Evolutionary conservation across 352 stramenopile species (phyloP), one percentile per base, ranked within the genome.

Genomic region (Globisporangium spinosum): DNA sequence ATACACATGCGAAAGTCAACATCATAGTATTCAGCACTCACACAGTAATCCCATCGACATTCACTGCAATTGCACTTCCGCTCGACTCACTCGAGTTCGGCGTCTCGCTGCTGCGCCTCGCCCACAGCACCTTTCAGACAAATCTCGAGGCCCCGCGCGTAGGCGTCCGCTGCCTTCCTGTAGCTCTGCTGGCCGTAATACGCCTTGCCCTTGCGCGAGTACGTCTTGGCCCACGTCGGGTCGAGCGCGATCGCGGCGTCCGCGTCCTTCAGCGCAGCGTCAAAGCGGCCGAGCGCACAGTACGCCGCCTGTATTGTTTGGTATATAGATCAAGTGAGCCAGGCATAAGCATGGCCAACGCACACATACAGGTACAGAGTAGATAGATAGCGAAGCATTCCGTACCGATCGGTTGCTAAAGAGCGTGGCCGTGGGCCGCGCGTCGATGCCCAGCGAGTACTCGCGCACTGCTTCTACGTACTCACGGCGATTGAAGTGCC

Each of bases 151-250:
- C 84, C 86, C n/a, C 76, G 75, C 2, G 84, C 86, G 51, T 93
- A 94, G 12, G 84, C 82, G 67, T 94, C 86, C 0, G 86, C 86
- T 5, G 86, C 86, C 22, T 77, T 84, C 61, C 78, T 83, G 70
- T 87, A 94, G 40, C 70, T 77, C 35, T 75, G 68, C 69, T 91
- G 69, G 2, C 75, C 86, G 64, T 94, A 94, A 25, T 90, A 71
- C 34, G 86, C 86, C 63, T 94, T 94, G 69, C 86, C 86, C 56
- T 94, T 91, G 56, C 86, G 73, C 27, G 86, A 94, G 70, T 87
- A 86, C 23, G 79, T 86, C 67, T 91, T 91, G 40, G 82, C 79
- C 85, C 85, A 93, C 6, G 77, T 73, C 47, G 83, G 75, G 34
- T 94, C 84, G 47, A 94, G 64, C 6, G 66, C 67, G 47, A 91